Base-by-base conservation (phyloP, 1,284 basidiomycete genomes). In the Mrakiaceae sp. region DNA sequence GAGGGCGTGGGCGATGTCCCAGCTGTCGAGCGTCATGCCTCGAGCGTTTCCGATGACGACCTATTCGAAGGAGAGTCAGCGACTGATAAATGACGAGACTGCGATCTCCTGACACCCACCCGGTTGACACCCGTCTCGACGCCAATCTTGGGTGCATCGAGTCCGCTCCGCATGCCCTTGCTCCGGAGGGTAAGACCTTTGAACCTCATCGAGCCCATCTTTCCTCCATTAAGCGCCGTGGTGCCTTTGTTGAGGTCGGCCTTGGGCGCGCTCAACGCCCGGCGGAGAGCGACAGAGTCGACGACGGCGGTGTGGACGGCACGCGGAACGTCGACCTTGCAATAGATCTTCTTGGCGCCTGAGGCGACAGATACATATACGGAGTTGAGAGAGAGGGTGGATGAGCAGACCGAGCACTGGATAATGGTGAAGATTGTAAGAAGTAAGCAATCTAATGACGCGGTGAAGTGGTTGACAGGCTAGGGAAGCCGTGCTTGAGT, bases 1-100 rank as follows among this genome's bases (percentile, higher is more conserved):
- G 51, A 70, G 52, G 2, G 69, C 69, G 51, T 66, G 61, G 8
- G 61, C 63, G 51, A 70, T 68, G 55, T 70, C 69, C 69, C 69
- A 70, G 2, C 58, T 62, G 51, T 69, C 68, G 8, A 70, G 65
- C n/a, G 68, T 58, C 7, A 63, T 64, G 8, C 65, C 67, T 9
- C 60, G 56, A 12, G 61, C 63, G 9, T 60, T 63, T 0, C 69
- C 69, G 14, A 70, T 66, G n/a, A 68, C 58, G 3, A 66, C 58
- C 61, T 64, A 48, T 47, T n/a, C 10, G 43, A 39, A 44, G 12
- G 10, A 7, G 11, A 59, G n/a, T 6, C 10, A 10, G n/a, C 52
- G 27, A 27, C 27, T 27, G 27, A 27, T 2, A 27, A 11, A 14
- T 58, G 12, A 42, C 27, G 27, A 27, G 27, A 27, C 27, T 27